Percentiles rank a stretch among this genome's conserved stretches.
These are phyloP conservation scores for Talaromyces liani DNA, from an alignment of 495 filamentous ascomycete genomes.

Conservation along the genomic window DNA sequence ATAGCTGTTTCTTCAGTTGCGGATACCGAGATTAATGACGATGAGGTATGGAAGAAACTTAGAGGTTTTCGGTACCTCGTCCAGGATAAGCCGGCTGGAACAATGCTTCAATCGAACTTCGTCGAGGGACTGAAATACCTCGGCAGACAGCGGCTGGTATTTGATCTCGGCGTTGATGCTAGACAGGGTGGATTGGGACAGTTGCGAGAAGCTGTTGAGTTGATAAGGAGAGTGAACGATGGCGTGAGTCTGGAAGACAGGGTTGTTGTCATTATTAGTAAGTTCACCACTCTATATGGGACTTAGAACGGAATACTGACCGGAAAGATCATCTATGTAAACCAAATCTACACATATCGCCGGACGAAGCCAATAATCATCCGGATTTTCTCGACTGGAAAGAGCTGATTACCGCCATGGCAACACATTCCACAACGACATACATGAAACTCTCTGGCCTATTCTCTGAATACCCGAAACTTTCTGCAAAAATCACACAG, in stretches of 20 bases:
- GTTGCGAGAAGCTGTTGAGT: slow-evolving; percentile 61
- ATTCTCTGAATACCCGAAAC: slow-evolving; percentile 59
- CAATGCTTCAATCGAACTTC: slow-evolving; percentile 53
- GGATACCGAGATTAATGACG: not conserved
- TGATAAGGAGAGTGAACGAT: slow-evolving; percentile 59
- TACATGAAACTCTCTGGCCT: slow-evolving; percentile 87
- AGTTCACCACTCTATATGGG: not conserved
- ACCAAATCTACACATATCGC: slow-evolving; percentile 52
- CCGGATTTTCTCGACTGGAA: slow-evolving; percentile 50
- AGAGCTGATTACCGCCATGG: slow-evolving; percentile 35
- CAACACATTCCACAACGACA: slow-evolving; percentile 49
- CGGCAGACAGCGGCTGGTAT: slow-evolving; percentile 52
- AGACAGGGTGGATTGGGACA: slow-evolving; percentile 60
- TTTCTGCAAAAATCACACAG: slow-evolving; percentile 21
- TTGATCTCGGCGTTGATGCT: slow-evolving; percentile 79
- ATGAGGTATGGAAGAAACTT: slow-evolving; percentile 42
- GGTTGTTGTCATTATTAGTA: slow-evolving; percentile 64
- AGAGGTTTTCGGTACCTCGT: slow-evolving; percentile 75
- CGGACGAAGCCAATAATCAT: slow-evolving; percentile 36
- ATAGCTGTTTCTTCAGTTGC: not conserved
- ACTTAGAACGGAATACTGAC: not conserved
- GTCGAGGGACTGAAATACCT: slow-evolving; percentile 63
- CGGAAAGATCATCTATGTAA: slow-evolving; percentile 77
- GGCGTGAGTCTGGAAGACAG: slow-evolving; percentile 50
- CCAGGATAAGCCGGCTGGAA: slow-evolving; percentile 63